Conservation (phyloP, 1,139 yeast genomes). For the Scheffersomyces titani region DNA sequence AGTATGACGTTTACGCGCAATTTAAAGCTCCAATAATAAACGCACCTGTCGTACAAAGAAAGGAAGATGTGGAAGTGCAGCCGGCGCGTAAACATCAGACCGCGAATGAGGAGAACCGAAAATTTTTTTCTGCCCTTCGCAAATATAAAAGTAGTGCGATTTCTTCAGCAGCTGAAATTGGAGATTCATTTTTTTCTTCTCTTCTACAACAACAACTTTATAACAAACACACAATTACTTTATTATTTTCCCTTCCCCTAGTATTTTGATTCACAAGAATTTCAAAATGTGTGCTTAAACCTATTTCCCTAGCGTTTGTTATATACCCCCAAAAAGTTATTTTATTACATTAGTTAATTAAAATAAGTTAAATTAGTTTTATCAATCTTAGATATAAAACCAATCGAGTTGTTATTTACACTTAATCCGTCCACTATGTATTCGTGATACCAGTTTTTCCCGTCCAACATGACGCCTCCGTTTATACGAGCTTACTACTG, state of each 20-base stretch:
- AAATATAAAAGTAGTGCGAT: slow-evolving; percentile 8
- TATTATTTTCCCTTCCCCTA: slow-evolving; percentile 2
- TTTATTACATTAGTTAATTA: slow-evolving; percentile 9
- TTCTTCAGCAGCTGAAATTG: not conserved
- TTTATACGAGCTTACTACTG: slow-evolving; percentile 6
- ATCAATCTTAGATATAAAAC: slow-evolving; percentile 5
- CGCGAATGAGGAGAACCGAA: slow-evolving; percentile 5
- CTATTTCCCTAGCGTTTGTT: slow-evolving; percentile 10
- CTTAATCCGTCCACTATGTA: slow-evolving; percentile 19
- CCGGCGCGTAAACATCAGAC: slow-evolving; percentile 5
- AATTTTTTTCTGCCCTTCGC: slow-evolving; percentile 9
- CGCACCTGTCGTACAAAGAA: not conserved
- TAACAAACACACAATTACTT: slow-evolving; percentile 1
- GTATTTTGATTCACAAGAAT: slow-evolving; percentile 7
- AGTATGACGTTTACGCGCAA: not conserved
- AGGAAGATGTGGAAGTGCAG: not conserved
- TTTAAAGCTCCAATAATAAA: not conserved
- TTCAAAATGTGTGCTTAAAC: slow-evolving; percentile 40
- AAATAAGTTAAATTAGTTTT: slow-evolving; percentile 4
- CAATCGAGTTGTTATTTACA: slow-evolving; percentile 11
- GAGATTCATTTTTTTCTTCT: slow-evolving; percentile 2
- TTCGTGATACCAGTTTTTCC: slow-evolving; percentile 22
- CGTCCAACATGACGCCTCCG: slow-evolving; percentile 36
- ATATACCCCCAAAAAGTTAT: slow-evolving; percentile 5
- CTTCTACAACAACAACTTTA: slow-evolving; percentile 5